Evolutionary conservation across 2,329 filamentous ascomycete genomes (phyloP).

Genomic region (Claviceps quebecensis): DNA sequence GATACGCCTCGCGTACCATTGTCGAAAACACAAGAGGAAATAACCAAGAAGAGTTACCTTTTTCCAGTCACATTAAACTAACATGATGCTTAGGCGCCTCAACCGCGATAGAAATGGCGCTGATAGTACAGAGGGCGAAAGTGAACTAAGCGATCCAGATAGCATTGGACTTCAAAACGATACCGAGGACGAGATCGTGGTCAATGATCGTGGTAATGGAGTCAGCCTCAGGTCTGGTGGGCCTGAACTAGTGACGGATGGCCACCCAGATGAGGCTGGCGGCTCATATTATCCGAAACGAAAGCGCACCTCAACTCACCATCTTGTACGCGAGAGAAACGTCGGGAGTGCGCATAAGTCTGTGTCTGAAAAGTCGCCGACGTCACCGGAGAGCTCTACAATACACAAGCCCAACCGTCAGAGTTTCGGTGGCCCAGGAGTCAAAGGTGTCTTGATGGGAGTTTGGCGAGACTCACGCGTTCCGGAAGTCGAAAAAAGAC

Average conservation of each 20-base stretch:
- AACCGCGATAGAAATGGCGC: slow-evolving; percentile 18
- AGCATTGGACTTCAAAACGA: slow-evolving; percentile 23
- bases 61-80: slow-evolving; percentile 9
- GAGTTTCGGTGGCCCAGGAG: slow-evolving; percentile 14
- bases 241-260: slow-evolving; percentile 22
- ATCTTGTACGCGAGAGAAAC: slow-evolving; percentile 34
- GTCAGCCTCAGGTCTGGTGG: slow-evolving; percentile 15
- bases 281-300: slow-evolving; percentile 37
- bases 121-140: slow-evolving; percentile 25
- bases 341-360: slow-evolving; percentile 22
- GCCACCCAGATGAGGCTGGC: slow-evolving; percentile 24
- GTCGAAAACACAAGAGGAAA: background rate
- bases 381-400: slow-evolving; percentile 5
- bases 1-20: background rate
- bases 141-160: slow-evolving; percentile 29
- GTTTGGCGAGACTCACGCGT: slow-evolving; percentile 47
- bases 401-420: slow-evolving; percentile 17
- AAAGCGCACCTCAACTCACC: slow-evolving; percentile 37
- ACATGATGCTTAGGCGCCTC: slow-evolving; percentile 13
- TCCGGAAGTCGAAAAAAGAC: slow-evolving; percentile 33
- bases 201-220: slow-evolving; percentile 29
- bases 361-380: slow-evolving; percentile 16
- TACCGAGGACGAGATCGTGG: slow-evolving; percentile 40
- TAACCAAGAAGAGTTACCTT: background rate
- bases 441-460: slow-evolving; percentile 38